These are phyloP conservation scores for Galeopsis tetrahit DNA, from an alignment of 257 asterid species.

Conservation along the genomic window DNA sequence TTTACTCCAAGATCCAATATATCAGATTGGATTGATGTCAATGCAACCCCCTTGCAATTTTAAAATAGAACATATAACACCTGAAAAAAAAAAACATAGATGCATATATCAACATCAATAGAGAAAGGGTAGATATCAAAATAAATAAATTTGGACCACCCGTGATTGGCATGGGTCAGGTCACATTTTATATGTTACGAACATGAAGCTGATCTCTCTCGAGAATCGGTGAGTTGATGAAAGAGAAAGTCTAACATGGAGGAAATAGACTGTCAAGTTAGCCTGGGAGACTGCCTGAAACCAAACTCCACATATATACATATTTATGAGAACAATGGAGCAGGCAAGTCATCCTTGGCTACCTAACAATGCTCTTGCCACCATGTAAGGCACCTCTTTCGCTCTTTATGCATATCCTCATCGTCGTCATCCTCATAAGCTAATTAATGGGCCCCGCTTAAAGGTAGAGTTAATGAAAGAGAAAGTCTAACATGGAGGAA, in stretches of 20 bases:
- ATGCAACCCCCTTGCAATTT: too few species aligned
- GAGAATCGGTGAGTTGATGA: neutral
- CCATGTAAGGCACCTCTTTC: conserved; percentile 46
- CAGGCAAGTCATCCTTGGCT: conserved; percentile 47
- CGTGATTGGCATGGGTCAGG: too few species aligned
- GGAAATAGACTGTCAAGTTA: conserved; percentile 30
- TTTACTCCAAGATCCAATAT: too few species aligned
- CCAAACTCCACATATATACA: conserved; percentile 20
- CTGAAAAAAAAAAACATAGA: too few species aligned
- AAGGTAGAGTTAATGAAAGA: conserved; percentile 8
- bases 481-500: conserved; percentile 42
- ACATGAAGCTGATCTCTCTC: too few species aligned
- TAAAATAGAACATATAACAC: too few species aligned
- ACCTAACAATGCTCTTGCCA: conserved; percentile 53
- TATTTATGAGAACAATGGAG: conserved; percentile 30
- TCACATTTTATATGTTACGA: too few species aligned
- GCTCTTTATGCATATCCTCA: neutral
- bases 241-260: conserved; percentile 40
- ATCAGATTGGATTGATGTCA: too few species aligned
- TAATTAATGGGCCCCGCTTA: too few species aligned
- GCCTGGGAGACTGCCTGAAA: conserved; percentile 35
- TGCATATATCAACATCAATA: too few species aligned
- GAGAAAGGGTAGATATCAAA: too few species aligned
- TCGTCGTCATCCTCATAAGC: neutral
- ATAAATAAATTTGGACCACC: too few species aligned